Evolutionary conservation across 1,284 basidiomycete species (phyloP), one percentile per base, ranked within the genome.

Genomic region (Garcileccinum viscosum): DNA sequence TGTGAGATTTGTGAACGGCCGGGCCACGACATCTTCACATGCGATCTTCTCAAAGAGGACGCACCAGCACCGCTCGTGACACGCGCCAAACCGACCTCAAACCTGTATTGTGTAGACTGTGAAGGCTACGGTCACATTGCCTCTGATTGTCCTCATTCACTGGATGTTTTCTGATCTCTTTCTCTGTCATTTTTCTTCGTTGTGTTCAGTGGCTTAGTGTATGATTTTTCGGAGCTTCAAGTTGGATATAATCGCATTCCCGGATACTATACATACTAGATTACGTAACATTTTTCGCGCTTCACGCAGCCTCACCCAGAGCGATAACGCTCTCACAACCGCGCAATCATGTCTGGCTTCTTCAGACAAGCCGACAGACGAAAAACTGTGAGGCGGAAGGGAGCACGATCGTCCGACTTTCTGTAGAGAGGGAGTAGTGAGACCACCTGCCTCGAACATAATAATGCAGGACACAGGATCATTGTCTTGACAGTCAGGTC

Each of bases 1-100:
- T 95, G 94, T 80, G 94, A 95, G 79, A 93, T 95, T 53, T 96
- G 94, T 80, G 93, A 95, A 79, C 85, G 87, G 71, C 88, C 89
- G 0, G 93, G 92, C 4, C 94, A 95, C 77, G 93, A 95, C 75
- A 93, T 94, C 68, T 93, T 94, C 80, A 90, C 86, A 53, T 95
- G 93, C 76, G 88, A 90, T 72, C 84, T 93, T 59, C 81, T 89
- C 27, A 85, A 85, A 69, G 86, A 83, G 61, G 84, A 83, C 35
- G 70, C 65, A 12, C 70, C 73, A 14, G 53, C 64, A 47, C 62
- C 60, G 11, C 63, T 70, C 7, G 14, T 56, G 50, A 56, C 61
- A 56, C 73, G 62, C 62, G n/a, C 32, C 69, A 70, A 70, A 60
- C 60, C 56, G 15, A 65, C 50, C 59, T 53, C 73, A 37, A 84